Evolutionary conservation across 106 monocot genomes (phyloP), one percentile per base, ranked within the genome.

Genomic region (Apostasia shenzhenica): DNA sequence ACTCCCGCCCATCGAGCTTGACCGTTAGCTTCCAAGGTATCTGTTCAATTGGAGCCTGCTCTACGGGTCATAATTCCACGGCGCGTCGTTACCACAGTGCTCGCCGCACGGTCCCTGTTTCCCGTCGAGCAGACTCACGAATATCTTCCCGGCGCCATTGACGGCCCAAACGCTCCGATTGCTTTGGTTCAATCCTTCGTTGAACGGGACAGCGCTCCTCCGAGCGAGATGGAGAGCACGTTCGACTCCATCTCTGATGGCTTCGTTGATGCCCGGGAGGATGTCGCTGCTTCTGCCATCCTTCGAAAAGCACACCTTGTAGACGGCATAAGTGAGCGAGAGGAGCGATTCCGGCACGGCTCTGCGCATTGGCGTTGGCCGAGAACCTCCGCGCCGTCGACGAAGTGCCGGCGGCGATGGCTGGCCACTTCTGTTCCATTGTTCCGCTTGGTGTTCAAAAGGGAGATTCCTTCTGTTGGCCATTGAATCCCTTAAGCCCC

Each of bases 51-150:
- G 0, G 83, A 61, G 43, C 67, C 41, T 1, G 78, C 78, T 2
- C 53, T 79, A 10, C 75, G 76, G 0, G 72, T 76, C 37, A 71
- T 3, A 2, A 83, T n/a, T 26, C 83, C 83, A 84, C 37, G 83
- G 79, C 40, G 79, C 79, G 1, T 39, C 71, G 55, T 83, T 66
- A 2, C 5, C 2, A 83, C 7, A 0, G 75, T 64, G 3, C 13
- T 14, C 1, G 10, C 43, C 0, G 9, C 1, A 0, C 75, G 75
- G 1, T 79, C 79, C 2, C 13, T 0, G 46, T 83, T 83, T 43
- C 83, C 83, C 5, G 75, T 75, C 43, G 77, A 13, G 40, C 37
- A 11, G n/a, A 12, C 44, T 46, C 3, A 63, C 75, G 38, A 63
- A 52, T 6, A 83, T 55, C 1, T 8, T 72, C 79, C 8, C 69